Evolutionary conservation across 139 green algal genomes (phyloP).

Genomic region (Microglena sp.): DNA sequence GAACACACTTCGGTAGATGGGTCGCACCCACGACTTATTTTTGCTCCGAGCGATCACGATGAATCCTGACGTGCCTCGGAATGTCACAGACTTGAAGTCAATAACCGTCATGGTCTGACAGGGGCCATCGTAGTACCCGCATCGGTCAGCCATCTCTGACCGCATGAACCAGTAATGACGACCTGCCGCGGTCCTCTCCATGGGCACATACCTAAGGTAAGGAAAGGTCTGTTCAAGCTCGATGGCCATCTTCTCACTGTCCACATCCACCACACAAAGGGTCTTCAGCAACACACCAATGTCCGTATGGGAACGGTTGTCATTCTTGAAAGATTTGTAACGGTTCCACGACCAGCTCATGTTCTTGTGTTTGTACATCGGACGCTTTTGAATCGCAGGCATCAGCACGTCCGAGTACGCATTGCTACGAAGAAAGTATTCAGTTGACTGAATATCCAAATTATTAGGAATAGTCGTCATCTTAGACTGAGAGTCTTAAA

Average conservation of each 20-base stretch:
- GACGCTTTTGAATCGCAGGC: too few species aligned
- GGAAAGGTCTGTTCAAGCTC: not conserved
- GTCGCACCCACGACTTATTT: constrained; percentile 6
- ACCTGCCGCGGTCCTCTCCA: not conserved
- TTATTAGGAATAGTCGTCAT: too few species aligned
- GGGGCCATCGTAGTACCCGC: constrained; percentile 7
- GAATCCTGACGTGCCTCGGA: constrained; percentile 7
- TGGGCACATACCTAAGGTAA: not conserved
- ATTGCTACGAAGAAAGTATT: too few species aligned
- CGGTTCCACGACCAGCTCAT: not conserved
- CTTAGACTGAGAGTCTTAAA: too few species aligned
- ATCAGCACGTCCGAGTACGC: too few species aligned
- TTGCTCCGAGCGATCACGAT: constrained; percentile 7
- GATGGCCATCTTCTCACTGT: not conserved
- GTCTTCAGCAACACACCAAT: constrained; percentile 1
- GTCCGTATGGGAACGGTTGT: not conserved
- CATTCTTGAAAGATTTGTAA: not conserved
- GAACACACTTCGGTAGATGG: too few species aligned
- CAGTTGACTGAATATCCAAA: too few species aligned
- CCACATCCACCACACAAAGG: constrained; percentile 16
- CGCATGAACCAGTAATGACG: constrained; percentile 16
- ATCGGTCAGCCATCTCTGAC: not conserved
- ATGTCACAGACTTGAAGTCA: constrained; percentile 15
- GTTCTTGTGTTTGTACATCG: not conserved
- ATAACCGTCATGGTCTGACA: not conserved